A percentile compares a stretch with the other conserved stretches of the same genome.
Conservation (phyloP, 2,329 filamentous ascomycete species). For the Stemphylium beticola region DNA sequence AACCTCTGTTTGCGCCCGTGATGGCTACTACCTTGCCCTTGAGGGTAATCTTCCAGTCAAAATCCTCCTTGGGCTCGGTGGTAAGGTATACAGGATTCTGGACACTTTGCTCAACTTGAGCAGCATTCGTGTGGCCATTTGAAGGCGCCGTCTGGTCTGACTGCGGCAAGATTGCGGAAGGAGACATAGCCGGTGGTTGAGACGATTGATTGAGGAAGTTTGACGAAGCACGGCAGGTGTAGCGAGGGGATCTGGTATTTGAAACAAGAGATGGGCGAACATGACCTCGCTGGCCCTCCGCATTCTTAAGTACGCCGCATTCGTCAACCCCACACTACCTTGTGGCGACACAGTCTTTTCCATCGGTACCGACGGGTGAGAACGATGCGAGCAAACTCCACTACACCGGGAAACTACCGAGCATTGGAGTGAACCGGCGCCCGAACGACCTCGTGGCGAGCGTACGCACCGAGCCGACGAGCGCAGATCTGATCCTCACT, state of each 20-base stretch:
- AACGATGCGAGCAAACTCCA: slow-evolving; percentile 2
- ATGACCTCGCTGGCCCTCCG: slow-evolving; percentile 13
- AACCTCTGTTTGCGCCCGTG: slow-evolving; percentile 23
- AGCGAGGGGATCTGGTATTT: slow-evolving; percentile 8
- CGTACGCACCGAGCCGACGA: slow-evolving; percentile 18
- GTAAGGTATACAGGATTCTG: slow-evolving; percentile 46
- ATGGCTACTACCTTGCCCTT: slow-evolving; percentile 50
- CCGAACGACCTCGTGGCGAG: slow-evolving; percentile 21
- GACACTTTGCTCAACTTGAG: slow-evolving; percentile 32
- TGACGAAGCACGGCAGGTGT: slow-evolving; percentile 20
- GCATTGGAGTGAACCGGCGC: neutral
- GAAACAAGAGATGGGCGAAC: slow-evolving; percentile 4
- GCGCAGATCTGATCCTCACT: neutral
- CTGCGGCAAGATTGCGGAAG: slow-evolving; percentile 33
- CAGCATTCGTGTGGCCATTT: slow-evolving; percentile 18
- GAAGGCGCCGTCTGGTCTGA: slow-evolving; percentile 22
- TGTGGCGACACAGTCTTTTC: slow-evolving; percentile 14
- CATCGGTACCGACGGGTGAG: slow-evolving; percentile 1
- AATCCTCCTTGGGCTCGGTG: slow-evolving; percentile 53
- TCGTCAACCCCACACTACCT: slow-evolving; percentile 13
- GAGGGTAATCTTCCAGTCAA: slow-evolving; percentile 55
- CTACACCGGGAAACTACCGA: slow-evolving; percentile 3
- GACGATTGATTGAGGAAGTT: slow-evolving; percentile 5
- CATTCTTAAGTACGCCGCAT: slow-evolving; percentile 29
- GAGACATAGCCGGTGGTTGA: slow-evolving; percentile 32